phyloP scores from a whole-genome alignment of 257 asterid genomes.

The Jasminum sambac region DNA sequence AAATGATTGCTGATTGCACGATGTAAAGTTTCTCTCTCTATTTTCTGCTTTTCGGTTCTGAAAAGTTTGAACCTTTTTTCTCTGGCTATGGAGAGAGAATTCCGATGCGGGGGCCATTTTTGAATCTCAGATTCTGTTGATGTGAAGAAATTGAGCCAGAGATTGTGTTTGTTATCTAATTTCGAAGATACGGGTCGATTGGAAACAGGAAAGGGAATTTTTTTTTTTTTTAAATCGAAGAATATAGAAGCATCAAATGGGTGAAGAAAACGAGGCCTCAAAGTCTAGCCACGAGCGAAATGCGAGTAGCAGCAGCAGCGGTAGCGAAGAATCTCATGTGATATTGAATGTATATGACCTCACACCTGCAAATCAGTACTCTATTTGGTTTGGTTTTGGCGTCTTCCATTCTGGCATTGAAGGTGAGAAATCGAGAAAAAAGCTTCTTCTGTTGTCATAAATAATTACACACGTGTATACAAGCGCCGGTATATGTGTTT shows the following conservation, averaged over 20 bases:
- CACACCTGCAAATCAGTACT: constrained; percentile 41
- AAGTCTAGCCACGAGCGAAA: constrained; percentile 20
- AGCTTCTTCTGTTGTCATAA: not conserved
- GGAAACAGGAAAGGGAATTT: not conserved
- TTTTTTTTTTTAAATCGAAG: too few relatives aligned
- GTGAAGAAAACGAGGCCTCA: constrained; percentile 27
- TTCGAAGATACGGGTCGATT: not conserved
- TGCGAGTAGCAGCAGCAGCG: constrained; percentile 11
- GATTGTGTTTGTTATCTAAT: not conserved
- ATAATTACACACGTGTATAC: not conserved
- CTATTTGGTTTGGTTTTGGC: constrained; percentile 53
- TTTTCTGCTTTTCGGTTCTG: constrained; percentile 2
- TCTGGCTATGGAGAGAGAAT: not conserved
- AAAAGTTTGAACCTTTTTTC: constrained; percentile 25
- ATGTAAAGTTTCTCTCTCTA: not conserved
- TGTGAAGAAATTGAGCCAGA: constrained; percentile 1
- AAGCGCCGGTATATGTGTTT: not conserved
- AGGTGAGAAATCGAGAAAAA: constrained; percentile 32
- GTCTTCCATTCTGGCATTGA: constrained; percentile 58
- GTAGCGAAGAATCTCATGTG: constrained; percentile 37
- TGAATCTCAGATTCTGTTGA: constrained; percentile 5
- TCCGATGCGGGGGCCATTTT: not conserved
- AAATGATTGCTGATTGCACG: constrained; percentile 15
- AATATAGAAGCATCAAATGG: constrained; percentile 30
- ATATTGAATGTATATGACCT: constrained; percentile 53